Conservation (phyloP, 371 early-diverging fungal genomes). For the Nematocida ironsii region DNA sequence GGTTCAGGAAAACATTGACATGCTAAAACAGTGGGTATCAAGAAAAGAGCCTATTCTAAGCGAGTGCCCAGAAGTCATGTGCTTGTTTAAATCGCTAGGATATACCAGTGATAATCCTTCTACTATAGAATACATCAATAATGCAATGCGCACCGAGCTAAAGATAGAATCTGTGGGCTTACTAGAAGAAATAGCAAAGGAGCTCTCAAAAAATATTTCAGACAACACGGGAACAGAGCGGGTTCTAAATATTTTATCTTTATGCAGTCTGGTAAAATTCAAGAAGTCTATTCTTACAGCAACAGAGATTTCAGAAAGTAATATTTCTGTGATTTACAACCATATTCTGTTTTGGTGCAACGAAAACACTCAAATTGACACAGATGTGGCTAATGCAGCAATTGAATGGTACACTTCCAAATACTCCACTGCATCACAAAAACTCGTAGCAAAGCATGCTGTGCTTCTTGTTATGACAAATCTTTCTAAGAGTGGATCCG, state of each 20-base stretch:
- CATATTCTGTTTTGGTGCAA: conserved; percentile 34
- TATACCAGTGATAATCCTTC: neutral
- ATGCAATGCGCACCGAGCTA: conserved; percentile 2
- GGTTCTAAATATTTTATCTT: conserved; percentile 19
- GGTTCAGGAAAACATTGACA: conserved; percentile 19
- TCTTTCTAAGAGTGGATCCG: conserved; percentile 2
- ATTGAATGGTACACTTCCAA: neutral
- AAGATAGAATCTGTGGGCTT: neutral
- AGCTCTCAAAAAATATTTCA: neutral
- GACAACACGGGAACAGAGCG: neutral
- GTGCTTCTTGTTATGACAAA: conserved; percentile 7
- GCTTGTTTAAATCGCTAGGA: neutral
- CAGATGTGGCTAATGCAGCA: neutral
- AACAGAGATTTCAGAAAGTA: conserved; percentile 20
- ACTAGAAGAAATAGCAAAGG: conserved; percentile 29
- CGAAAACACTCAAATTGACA: conserved; percentile 8
- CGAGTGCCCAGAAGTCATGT: conserved; percentile 31
- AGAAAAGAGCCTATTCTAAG: neutral
- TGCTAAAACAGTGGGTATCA: conserved; percentile 12
- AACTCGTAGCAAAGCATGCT: conserved; percentile 6
- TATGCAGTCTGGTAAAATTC: conserved; percentile 26
- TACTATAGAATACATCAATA: conserved; percentile 18
- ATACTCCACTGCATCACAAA: conserved; percentile 9
- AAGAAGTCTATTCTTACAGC: conserved; percentile 18
- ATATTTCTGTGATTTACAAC: conserved; percentile 49